phyloP scores from a whole-genome alignment of 441 rosid species.

The Bocquillonia castaneifolia region DNA sequence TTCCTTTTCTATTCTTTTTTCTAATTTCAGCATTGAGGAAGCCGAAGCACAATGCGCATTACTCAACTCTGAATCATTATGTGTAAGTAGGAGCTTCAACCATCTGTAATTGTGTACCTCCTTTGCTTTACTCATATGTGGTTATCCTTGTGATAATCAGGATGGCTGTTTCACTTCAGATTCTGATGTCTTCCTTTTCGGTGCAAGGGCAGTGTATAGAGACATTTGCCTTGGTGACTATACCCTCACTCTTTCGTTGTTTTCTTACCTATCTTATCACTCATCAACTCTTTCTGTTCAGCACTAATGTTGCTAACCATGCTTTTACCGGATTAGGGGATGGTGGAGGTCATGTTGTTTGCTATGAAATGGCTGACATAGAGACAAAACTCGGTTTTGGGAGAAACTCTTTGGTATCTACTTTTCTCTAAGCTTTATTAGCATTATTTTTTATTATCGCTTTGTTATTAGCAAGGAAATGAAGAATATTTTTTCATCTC shows the following conservation, averaged over 20 bases:
- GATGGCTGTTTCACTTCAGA: constrained; percentile 93
- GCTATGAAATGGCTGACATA: constrained; percentile 90
- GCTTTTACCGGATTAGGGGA: constrained; percentile 55
- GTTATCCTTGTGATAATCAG: constrained; percentile 31
- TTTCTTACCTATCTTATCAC: no score
- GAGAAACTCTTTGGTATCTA: constrained; percentile 78
- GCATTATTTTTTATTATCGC: background rate
- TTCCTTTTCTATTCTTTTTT: constrained; percentile 5
- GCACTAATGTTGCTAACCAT: constrained; percentile 19
- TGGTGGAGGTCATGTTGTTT: constrained; percentile 72
- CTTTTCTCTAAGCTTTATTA: constrained; percentile 15
- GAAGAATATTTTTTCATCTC: background rate
- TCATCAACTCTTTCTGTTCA: constrained; percentile 8
- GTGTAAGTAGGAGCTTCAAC: constrained; percentile 49
- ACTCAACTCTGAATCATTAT: constrained; percentile 67
- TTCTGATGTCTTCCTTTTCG: constrained; percentile 90
- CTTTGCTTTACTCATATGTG: background rate
- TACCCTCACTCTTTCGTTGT: constrained; percentile 10
- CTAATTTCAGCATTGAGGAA: constrained; percentile 67
- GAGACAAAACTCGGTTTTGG: constrained; percentile 78
- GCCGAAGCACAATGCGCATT: constrained; percentile 94
- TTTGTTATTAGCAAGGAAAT: background rate
- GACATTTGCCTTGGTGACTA: constrained; percentile 77
- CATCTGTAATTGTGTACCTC: background rate
- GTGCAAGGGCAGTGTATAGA: constrained; percentile 86